Base-by-base conservation (phyloP, 805 yeast genomes). In the Candida loeiensis region DNA sequence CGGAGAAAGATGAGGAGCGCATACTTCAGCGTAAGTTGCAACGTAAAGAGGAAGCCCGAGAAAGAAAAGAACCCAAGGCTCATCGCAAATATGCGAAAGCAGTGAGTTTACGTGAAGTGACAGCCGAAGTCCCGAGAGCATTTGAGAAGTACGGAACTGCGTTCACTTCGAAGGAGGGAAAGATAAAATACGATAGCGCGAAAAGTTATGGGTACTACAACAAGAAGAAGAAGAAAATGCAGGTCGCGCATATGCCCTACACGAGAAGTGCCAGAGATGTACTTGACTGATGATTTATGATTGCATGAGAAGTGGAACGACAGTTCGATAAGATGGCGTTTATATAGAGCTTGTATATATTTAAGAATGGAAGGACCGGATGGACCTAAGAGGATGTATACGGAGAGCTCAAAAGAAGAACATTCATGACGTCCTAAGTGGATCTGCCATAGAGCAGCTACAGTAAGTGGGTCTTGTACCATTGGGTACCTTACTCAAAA, bases 1-100 rank as follows among this genome's bases (percentile, higher is more conserved):
- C 59, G 4, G 71, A 64, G 1, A 71, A 69, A n/a, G 85, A 81
- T 44, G 73, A 66, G 28, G 70, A 59, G 4, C 58, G 52, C 20
- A 55, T 73, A 11, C 34, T 46, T 32, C 50, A 46, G 36, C 37
- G 53, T 28, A 58, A 56, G 40, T 39, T 40, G 14, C 27, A 52
- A 41, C 34, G 46, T 13, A 36, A 50, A 39, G 39, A 45, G 14
- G 34, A 32, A 6, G 31, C 31, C 17, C n/a, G 11, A 11, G 31
- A 16, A 11, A 14, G 48, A 38, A 16, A 20, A 26, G 39, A 22
- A 41, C 6, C 21, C 6, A 16, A 40, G 27, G 21, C 38, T 39
- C 19, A 21, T n/a, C 40, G 34, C 6, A 14, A 11, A 13, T 37
- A 37, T n/a, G 40, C 40, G 17, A 37, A 31, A 25, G 21, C 27